Evolutionary conservation across 164 flowering plant genomes (phyloP).

Genomic region (grape (Vitis vinifera)): ASM3070453v1 NC_081817.1:4481501-4482000

Average conservation of each 20-base stretch:
- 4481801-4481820: conserved; percentile 41
- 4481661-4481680: conserved; percentile 48
- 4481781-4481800: conserved; percentile 35
- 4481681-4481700: conserved; percentile 37
- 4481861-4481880: conserved; percentile 53
- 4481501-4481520: conserved; percentile 40
- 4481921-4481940: conserved; percentile 30
- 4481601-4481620: conserved; percentile 35
- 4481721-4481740: conserved; percentile 32
- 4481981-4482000: conserved; percentile 54
- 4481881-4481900: conserved; percentile 44
- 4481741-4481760: conserved; percentile 29
- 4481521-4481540: conserved; percentile 39
- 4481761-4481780: conserved; percentile 35
- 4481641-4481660: conserved; percentile 43
- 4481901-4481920: conserved; percentile 42
- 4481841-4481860: conserved; percentile 45
- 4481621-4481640: conserved; percentile 33
- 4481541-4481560: conserved; percentile 35
- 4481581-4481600: conserved; percentile 39
- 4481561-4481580: conserved; percentile 40
- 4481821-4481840: conserved; percentile 44
- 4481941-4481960: conserved; percentile 51
- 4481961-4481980: conserved; percentile 44
- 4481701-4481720: conserved; percentile 46